Percentiles rank a stretch among this genome's conserved stretches.
These are phyloP conservation scores for Ambrosiella beaveri DNA, from an alignment of 2,329 filamentous ascomycete species.

Conservation along the genomic window DNA sequence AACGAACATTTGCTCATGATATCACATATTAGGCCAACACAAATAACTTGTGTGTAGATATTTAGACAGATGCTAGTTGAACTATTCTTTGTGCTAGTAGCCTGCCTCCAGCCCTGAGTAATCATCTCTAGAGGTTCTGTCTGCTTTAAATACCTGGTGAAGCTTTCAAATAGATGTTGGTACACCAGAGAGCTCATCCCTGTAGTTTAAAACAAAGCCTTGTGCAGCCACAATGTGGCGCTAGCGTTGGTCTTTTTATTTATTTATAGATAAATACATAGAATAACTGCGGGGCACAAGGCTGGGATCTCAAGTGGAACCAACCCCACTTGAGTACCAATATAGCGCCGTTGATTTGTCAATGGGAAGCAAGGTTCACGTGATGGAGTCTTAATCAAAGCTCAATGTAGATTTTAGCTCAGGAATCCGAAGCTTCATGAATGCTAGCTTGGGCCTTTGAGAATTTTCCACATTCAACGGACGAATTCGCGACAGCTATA, in stretches of 20 bases:
- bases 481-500: constrained; percentile 6
- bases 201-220: not conserved
- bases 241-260: not conserved
- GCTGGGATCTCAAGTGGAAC: not conserved
- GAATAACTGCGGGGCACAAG: constrained; percentile 1
- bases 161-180: too few species aligned
- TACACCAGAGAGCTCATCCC: too few species aligned
- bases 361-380: constrained; percentile 4
- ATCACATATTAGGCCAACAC: too few species aligned
- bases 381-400: constrained; percentile 2
- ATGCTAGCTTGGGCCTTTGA: not conserved
- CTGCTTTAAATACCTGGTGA: too few species aligned
- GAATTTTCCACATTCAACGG: constrained; percentile 3
- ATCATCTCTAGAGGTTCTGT: too few species aligned
- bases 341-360: constrained; percentile 2
- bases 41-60: too few species aligned
- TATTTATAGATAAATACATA: not conserved
- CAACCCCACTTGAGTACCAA: constrained; percentile 1
- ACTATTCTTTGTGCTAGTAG: too few species aligned
- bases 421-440: constrained; percentile 2
- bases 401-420: constrained; percentile 2
- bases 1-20: too few species aligned
- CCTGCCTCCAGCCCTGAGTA: too few species aligned
- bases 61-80: too few species aligned
- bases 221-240: not conserved